These are phyloP conservation scores for Peniophora sp. DNA, from an alignment of 1,284 basidiomycete species.

Conservation along the genomic window DNA sequence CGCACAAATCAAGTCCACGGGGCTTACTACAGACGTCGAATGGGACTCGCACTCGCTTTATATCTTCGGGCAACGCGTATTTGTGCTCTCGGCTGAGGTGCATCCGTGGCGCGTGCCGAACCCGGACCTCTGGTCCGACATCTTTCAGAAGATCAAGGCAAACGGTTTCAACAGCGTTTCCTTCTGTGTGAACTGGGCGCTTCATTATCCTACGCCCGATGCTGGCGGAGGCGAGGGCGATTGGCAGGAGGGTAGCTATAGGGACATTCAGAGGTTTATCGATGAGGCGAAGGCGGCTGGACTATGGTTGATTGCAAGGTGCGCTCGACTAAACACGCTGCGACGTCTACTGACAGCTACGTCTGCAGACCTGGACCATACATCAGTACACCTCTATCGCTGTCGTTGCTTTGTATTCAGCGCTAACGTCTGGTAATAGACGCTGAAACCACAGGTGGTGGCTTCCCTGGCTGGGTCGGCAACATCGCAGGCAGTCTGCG, in stretches of 20 bases:
- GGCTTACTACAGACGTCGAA: constrained; percentile 38
- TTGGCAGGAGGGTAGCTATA: constrained; percentile 37
- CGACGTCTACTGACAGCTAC: constrained; percentile 1
- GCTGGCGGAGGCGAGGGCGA: constrained; percentile 41
- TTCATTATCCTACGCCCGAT: constrained; percentile 37
- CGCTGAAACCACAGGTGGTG: constrained; percentile 48
- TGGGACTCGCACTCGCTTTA: constrained; percentile 47
- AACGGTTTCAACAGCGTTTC: constrained; percentile 55
- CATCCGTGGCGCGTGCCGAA: constrained; percentile 43
- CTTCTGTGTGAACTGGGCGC: constrained; percentile 42
- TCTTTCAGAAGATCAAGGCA: constrained; percentile 50
- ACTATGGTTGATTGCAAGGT: constrained; percentile 47
- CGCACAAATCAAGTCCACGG: constrained; percentile 24
- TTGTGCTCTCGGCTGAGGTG: constrained; percentile 42
- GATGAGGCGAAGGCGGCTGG: constrained; percentile 42
- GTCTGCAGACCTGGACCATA: constrained; percentile 39
- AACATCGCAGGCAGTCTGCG: constrained; percentile 39
- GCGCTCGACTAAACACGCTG: background rate
- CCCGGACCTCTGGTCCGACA: constrained; percentile 44
- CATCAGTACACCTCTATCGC: constrained; percentile 31
- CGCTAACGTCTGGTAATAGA: no score
- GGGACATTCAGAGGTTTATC: constrained; percentile 46
- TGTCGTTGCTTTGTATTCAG: no score
- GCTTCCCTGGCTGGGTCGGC: constrained; percentile 47
- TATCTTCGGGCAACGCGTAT: constrained; percentile 39